A percentile compares a stretch with the other conserved stretches of the same genome.
phyloP scores from a whole-genome alignment of 805 yeast genomes.

The Schwanniomyces polymorphus region DNA sequence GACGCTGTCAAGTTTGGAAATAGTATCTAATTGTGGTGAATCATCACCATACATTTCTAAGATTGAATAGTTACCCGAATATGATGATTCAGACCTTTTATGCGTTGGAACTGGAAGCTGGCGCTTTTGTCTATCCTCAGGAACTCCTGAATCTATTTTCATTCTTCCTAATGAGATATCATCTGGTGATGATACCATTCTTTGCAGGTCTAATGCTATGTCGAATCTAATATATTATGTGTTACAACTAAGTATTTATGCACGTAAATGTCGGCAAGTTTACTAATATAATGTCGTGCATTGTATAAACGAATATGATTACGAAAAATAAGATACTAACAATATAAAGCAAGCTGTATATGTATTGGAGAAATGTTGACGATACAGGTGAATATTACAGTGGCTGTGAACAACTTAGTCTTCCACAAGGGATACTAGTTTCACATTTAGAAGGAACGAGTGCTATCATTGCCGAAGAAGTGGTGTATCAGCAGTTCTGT shows the following conservation, averaged over 20 bases:
- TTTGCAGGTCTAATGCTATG: neutral
- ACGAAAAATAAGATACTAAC: no score
- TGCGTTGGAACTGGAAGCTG: neutral
- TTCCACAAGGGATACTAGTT: constrained; percentile 35
- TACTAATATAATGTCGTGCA: neutral
- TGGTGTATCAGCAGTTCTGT: constrained; percentile 32
- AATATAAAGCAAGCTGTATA: constrained; percentile 3
- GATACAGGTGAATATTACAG: constrained; percentile 22
- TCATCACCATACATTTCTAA: constrained; percentile 35
- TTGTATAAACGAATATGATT: no score
- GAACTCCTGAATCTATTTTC: neutral
- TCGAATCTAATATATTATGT: neutral
- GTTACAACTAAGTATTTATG: neutral
- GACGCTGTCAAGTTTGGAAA: neutral
- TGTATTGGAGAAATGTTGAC: constrained; percentile 36
- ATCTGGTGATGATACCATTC: neutral
- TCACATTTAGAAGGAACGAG: constrained; percentile 10
- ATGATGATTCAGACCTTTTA: constrained; percentile 20
- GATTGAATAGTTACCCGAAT: constrained; percentile 37
- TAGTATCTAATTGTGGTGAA: constrained; percentile 10
- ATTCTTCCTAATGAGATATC: neutral
- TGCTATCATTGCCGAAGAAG: constrained; percentile 12
- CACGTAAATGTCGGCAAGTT: neutral
- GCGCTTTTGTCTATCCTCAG: neutral
- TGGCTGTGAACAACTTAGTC: constrained; percentile 27